Conservation (phyloP, 345 rosid genomes). For the Eucalyptus guilfoylei region DNA sequence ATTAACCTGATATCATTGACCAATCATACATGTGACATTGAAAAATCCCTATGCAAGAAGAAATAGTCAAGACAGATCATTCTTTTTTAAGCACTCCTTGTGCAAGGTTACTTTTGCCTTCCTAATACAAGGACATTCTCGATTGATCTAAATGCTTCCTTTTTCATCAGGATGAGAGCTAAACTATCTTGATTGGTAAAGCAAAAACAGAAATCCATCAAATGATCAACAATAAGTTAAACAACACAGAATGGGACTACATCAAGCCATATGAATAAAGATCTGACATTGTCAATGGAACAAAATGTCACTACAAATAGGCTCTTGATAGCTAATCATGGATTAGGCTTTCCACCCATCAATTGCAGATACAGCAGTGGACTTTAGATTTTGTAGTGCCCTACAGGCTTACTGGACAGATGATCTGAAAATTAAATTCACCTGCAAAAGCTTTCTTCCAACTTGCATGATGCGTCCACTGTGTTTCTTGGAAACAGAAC, state of each 20-base stretch:
- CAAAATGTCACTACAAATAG: not conserved
- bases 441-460: slow-evolving; percentile 68
- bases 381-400: not conserved
- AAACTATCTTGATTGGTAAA: not conserved
- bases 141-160: not conserved
- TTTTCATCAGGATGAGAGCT: not conserved
- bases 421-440: not conserved
- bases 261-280: not conserved
- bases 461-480: slow-evolving; percentile 27
- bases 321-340: not conserved
- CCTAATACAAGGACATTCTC: not conserved
- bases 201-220: not conserved
- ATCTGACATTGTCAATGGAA: not conserved
- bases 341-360: not conserved
- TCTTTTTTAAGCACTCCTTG: not conserved
- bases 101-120: not conserved
- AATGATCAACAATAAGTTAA: not conserved
- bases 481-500: slow-evolving; percentile 5
- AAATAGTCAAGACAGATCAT: not conserved
- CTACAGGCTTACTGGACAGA: not conserved
- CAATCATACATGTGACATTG: not conserved
- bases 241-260: not conserved
- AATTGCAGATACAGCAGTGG: not conserved
- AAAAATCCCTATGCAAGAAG: not conserved
- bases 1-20: slow-evolving; percentile 23